Evolutionary conservation across 2,329 filamentous ascomycete species (phyloP).

Genomic region (Magnaporthiopsis rhizophila): DNA sequence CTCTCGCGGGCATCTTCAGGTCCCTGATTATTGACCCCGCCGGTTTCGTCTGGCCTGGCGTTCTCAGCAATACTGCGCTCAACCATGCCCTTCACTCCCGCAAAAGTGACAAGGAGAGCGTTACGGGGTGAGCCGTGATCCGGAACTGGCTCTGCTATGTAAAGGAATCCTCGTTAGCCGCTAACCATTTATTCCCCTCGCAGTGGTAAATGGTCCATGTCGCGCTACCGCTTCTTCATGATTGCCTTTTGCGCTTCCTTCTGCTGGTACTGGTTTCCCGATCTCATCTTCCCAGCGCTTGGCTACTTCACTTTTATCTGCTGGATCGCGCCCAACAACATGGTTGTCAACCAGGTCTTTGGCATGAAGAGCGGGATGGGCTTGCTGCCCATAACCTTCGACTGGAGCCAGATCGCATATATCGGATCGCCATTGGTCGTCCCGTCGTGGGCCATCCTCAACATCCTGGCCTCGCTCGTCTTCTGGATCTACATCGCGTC

Average conservation of each 20-base stretch:
- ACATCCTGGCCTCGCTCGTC: constrained; percentile 38
- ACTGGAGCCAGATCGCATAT: constrained; percentile 55
- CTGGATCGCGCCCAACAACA: constrained; percentile 54
- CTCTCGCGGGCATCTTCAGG: constrained; percentile 35
- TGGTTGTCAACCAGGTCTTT: constrained; percentile 57
- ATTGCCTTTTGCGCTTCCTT: constrained; percentile 42
- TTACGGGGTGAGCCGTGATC: neutral
- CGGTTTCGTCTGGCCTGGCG: constrained; percentile 44
- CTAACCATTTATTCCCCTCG: neutral
- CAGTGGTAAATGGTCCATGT: constrained; percentile 30
- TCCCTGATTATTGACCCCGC: constrained; percentile 37
- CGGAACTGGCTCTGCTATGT: neutral
- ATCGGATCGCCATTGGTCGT: constrained; percentile 33
- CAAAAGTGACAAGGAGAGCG: constrained; percentile 22
- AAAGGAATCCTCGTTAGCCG: neutral
- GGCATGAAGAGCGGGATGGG: constrained; percentile 53
- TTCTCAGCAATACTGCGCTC: constrained; percentile 39
- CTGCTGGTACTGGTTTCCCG: constrained; percentile 52
- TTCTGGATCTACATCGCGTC: constrained; percentile 38
- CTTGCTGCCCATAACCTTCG: constrained; percentile 56
- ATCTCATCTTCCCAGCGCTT: constrained; percentile 54
- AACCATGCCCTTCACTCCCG: constrained; percentile 32
- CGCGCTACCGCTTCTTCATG: constrained; percentile 36
- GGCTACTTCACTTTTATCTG: constrained; percentile 53
- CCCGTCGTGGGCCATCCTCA: constrained; percentile 37